A percentile compares a stretch with the other conserved stretches of the same genome.
Conservation (phyloP, 805 yeast species). For the Hanseniaspora occidentalis region DNA sequence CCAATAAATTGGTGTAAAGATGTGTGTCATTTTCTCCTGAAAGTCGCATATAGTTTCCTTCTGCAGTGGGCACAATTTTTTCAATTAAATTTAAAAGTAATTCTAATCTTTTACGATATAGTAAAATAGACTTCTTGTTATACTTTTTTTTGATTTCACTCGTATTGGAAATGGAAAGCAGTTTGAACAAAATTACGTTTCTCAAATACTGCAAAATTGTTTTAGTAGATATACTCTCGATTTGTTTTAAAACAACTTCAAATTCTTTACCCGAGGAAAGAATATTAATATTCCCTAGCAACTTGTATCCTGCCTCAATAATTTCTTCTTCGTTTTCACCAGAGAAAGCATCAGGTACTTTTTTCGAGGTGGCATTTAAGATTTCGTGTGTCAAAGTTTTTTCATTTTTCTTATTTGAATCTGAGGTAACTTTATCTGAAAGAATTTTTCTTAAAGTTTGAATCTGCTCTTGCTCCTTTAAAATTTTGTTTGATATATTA, state of each 20-base stretch:
- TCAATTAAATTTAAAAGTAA: constrained; percentile 18
- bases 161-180: background rate
- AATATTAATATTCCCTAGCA: constrained; percentile 1
- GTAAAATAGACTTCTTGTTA: constrained; percentile 4
- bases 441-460: constrained; percentile 57
- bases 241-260: constrained; percentile 16
- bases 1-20: constrained; percentile 1
- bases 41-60: background rate
- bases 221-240: constrained; percentile 12
- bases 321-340: background rate
- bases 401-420: constrained; percentile 5
- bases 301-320: constrained; percentile 7
- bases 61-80: constrained; percentile 10
- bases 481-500: constrained; percentile 43
- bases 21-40: background rate
- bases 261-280: constrained; percentile 14
- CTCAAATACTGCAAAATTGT: constrained; percentile 12
- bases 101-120: constrained; percentile 11
- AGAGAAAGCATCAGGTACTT: too few relatives aligned
- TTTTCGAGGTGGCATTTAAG: too few relatives aligned
- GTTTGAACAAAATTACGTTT: constrained; percentile 3
- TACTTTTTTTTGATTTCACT: background rate
- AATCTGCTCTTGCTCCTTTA: constrained; percentile 67
- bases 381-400: background rate
- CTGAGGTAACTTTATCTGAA: constrained; percentile 43